A percentile compares a stretch with the other conserved stretches of the same genome.
Conservation (phyloP, 2,329 filamentous ascomycete genomes). For the Acrocalymma vagum region DNA sequence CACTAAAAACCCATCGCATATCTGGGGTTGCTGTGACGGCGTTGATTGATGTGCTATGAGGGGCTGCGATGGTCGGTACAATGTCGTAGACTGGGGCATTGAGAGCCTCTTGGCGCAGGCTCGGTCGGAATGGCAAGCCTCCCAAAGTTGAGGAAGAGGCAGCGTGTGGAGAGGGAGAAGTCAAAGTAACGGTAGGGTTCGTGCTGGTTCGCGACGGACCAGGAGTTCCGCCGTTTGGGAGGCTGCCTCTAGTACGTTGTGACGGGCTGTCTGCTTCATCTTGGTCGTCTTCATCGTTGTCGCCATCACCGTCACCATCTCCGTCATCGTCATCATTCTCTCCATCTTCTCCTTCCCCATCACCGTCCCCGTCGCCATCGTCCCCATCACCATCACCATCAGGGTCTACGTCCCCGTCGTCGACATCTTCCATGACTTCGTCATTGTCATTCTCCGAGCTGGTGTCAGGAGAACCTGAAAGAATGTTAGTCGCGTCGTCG, state of each 20-base stretch:
- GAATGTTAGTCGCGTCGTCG: too few relatives aligned
- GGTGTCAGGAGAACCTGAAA: constrained; percentile 47
- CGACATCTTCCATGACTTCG: constrained; percentile 55
- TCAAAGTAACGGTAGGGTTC: constrained; percentile 59
- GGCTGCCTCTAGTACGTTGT: constrained; percentile 39
- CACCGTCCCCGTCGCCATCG: constrained; percentile 47
- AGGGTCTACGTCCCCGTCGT: constrained; percentile 50
- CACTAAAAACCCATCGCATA: constrained; percentile 93
- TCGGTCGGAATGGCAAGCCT: constrained; percentile 62
- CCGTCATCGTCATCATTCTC: constrained; percentile 52
- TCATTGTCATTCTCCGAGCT: constrained; percentile 54
- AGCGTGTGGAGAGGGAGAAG: constrained; percentile 55
- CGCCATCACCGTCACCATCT: constrained; percentile 50
- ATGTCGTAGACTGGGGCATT: constrained; percentile 89
- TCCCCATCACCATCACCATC: constrained; percentile 53
- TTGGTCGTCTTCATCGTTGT: constrained; percentile 53
- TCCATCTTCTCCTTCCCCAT: constrained; percentile 43
- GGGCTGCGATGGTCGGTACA: constrained; percentile 94
- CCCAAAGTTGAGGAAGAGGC: constrained; percentile 37
- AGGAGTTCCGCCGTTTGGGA: constrained; percentile 37
- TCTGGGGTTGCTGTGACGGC: constrained; percentile 91
- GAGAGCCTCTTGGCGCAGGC: constrained; percentile 79
- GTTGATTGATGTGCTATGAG: constrained; percentile 95
- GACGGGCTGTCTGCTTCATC: constrained; percentile 56
- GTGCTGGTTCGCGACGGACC: constrained; percentile 33